These are phyloP conservation scores for Pezicula neosporulosa DNA, from an alignment of 2,329 filamentous ascomycete genomes.

Conservation along the genomic window DNA sequence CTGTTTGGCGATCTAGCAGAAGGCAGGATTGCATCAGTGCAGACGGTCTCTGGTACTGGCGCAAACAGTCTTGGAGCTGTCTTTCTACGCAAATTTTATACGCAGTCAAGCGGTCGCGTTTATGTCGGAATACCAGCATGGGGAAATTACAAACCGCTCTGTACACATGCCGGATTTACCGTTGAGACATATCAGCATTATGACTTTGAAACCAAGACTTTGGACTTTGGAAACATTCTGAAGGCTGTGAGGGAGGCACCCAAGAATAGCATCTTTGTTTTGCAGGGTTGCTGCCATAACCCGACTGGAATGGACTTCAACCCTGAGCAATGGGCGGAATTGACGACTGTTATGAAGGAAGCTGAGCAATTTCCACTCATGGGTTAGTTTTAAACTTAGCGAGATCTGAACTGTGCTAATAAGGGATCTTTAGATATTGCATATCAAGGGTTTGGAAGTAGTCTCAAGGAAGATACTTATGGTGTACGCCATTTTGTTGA, in stretches of 20 bases:
- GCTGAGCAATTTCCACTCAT: constrained; percentile 22
- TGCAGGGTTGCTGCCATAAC: constrained; percentile 36
- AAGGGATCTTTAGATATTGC: constrained; percentile 30
- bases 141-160: constrained; percentile 33
- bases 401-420: not conserved
- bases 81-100: constrained; percentile 24
- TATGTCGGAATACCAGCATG: constrained; percentile 31
- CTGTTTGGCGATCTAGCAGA: not conserved
- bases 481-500: constrained; percentile 23
- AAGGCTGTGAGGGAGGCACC: constrained; percentile 22
- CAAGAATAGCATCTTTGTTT: constrained; percentile 29
- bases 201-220: constrained; percentile 18
- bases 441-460: constrained; percentile 33
- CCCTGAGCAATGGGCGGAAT: constrained; percentile 26
- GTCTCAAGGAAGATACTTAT: constrained; percentile 30
- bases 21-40: constrained; percentile 30
- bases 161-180: constrained; percentile 26
- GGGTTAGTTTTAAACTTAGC: not conserved
- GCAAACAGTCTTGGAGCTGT: constrained; percentile 32
- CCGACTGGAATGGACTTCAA: constrained; percentile 32
- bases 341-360: constrained; percentile 20
- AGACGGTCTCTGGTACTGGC: constrained; percentile 36
- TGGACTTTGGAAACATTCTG: constrained; percentile 27
- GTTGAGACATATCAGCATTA: constrained; percentile 28
- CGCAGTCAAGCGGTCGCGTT: constrained; percentile 18